Base-by-base conservation (phyloP, 768 basidiomycete genomes). In the Lactarius hengduanensis region DNA sequence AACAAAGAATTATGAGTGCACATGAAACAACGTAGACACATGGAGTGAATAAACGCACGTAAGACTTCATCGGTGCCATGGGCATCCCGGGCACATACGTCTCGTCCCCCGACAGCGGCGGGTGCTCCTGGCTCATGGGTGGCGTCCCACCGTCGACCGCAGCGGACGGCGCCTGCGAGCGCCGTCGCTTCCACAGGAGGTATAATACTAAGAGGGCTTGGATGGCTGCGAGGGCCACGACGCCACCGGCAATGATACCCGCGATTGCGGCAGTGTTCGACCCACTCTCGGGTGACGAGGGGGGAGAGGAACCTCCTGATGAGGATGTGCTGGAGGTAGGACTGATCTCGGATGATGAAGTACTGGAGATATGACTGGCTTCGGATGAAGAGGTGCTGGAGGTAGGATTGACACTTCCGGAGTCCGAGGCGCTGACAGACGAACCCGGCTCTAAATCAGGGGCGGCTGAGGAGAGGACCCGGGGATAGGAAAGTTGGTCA, bases 171-270 rank as follows among this genome's bases (percentile, higher is more conserved):
- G n/a, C 57, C 32, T 43, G 16, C 0, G 30, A 16, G 22, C 5
- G 30, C 7, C 2, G 13, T 28, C 36, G 41, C 53, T 34, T 32
- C 10, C 26, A 1, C 10, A 30, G 18, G 30, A 30, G 11, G 30
- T 20, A 50, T 41, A 38, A 47, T 28, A 59, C 26, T 26, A 26
- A 7, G 5, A 56, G 0, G 16, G 15, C n/a, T 2, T 0, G 43
- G 2, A 43, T 43, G 15, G 54, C 15, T 5, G 58, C 18, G 16
- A 60, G 6, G 3, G 18, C 58, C 16, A 20, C 54, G 20, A 67
- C 5, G 9, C 62, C 66, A 45, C 66, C 66, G 1, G 20, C 43
- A 3, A 9, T 38, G 10, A 40, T 59, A 9, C 64, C 53, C 3
- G 22, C 59, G 38, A 65, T 65, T 2, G 53, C 58, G 2, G 6